Conservation (phyloP, 805 yeast genomes). For the Debaryomyces tyrocola region DNA sequence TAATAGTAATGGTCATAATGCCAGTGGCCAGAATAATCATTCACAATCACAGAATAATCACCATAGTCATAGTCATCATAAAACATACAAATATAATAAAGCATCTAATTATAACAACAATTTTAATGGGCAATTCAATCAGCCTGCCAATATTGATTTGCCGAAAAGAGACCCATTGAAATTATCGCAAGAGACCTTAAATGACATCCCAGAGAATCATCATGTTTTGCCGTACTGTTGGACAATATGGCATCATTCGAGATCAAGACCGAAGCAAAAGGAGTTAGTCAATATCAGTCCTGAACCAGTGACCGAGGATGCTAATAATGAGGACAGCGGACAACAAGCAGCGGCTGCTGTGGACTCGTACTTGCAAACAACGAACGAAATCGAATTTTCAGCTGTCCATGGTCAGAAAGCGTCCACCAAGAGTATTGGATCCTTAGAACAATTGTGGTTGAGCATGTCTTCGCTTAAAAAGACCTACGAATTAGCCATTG, state of each 20-base stretch:
- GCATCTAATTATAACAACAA: slow-evolving; percentile 8
- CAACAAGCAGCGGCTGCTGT: slow-evolving; percentile 28
- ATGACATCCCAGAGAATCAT: slow-evolving; percentile 25
- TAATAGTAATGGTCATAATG: neutral
- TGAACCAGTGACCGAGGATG: slow-evolving; percentile 12
- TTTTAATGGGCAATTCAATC: slow-evolving; percentile 5
- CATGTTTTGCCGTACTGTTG: slow-evolving; percentile 48
- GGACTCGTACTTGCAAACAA: slow-evolving; percentile 47
- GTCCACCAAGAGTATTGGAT: slow-evolving; percentile 34
- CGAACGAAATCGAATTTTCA: slow-evolving; percentile 43
- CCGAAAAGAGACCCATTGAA: slow-evolving; percentile 38
- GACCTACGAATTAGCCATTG: slow-evolving; percentile 39
- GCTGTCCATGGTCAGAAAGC: slow-evolving; percentile 16
- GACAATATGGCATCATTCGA: slow-evolving; percentile 50
- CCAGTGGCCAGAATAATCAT: slow-evolving; percentile 2
- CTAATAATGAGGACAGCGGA: slow-evolving; percentile 11
- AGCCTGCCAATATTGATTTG: slow-evolving; percentile 18
- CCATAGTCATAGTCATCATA: slow-evolving; percentile 5
- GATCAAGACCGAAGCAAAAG: slow-evolving; percentile 24
- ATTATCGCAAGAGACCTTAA: slow-evolving; percentile 31
- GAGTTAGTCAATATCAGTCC: slow-evolving; percentile 3
- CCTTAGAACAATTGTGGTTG: slow-evolving; percentile 56
- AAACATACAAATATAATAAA: slow-evolving; percentile 9
- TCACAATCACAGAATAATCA: slow-evolving; percentile 3
- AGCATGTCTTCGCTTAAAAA: slow-evolving; percentile 39